Evolutionary conservation across 768 basidiomycete species (phyloP), one percentile per base, ranked within the genome.

Genomic region (Trametes cubensis): DNA sequence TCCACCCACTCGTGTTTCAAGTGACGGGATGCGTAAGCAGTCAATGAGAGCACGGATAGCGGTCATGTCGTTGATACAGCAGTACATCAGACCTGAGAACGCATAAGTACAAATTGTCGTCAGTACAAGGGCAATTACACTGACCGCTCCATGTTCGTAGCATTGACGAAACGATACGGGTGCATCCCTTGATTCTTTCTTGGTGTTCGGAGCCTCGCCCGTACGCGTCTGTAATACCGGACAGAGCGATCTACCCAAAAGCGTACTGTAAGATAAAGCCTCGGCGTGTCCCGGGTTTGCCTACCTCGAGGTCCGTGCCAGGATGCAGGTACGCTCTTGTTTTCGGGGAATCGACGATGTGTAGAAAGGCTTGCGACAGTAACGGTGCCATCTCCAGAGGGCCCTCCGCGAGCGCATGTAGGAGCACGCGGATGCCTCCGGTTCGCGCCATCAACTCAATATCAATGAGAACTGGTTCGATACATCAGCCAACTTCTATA

Each of bases 81-180:
- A 88, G 72, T 96, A 98, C 83, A 98, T 87, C 25, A 98, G 72
- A 13, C 96, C 96, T 83, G 26, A 39, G 18, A n/a, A 1, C 10
- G 39, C 15, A 41, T 15, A 15, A 51, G 34, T 17, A 50, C 4
- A 4, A n/a, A 23, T 6, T 5, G n/a, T 52, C 55, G n/a, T 55
- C 30, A 47, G 13, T 3, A 28, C 13, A 17, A 6, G 34, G 61
- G 28, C 17, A 10, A 39, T n/a, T n/a, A n/a, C 23, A 77, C 89
- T 57, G 70, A 96, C 95, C 96, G 68, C 93, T 90, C 95, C 95
- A 99, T 14, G 91, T 94, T 54, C 90, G 84, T 54, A 99, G 73
- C 85, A 97, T 89, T 45, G 88, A 79, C 56, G 88, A 85, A 39
- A 96, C 86, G 55, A 95, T 85, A 66, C 84, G 87, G 7, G 89